Conservation (phyloP, 2,329 filamentous ascomycete species). For the Graphiopsis chlorocephala region DNA sequence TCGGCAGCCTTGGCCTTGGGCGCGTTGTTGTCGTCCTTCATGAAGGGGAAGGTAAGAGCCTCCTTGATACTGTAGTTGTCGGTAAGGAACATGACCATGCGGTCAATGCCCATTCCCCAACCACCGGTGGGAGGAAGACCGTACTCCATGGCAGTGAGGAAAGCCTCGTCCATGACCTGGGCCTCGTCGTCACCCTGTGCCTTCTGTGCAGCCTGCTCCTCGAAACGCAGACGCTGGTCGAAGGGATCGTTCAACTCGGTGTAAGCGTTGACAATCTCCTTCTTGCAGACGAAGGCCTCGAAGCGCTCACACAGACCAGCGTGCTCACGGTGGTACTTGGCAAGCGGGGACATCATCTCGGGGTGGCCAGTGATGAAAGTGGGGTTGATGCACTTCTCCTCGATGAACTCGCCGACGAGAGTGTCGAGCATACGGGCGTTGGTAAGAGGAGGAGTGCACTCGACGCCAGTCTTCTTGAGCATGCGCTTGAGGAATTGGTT, state of each 20-base stretch:
- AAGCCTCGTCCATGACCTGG: constrained; percentile 92
- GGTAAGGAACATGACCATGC: constrained; percentile 92
- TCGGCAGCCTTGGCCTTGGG: constrained; percentile 56
- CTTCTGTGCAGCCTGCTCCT: constrained; percentile 95
- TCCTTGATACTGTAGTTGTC: constrained; percentile 96
- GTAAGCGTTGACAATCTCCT: constrained; percentile 95
- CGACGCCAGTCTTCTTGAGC: constrained; percentile 84
- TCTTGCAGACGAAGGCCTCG: constrained; percentile 95
- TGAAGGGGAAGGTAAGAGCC: constrained; percentile 93
- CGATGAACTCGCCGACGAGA: constrained; percentile 85
- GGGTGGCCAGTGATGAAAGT: constrained; percentile 86
- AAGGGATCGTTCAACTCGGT: constrained; percentile 98
- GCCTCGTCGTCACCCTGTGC: constrained; percentile 96
- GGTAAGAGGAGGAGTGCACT: constrained; percentile 85
- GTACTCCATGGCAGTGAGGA: constrained; percentile 85
- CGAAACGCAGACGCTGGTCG: constrained; percentile 85
- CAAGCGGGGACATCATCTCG: constrained; percentile 85
- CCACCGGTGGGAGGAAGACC: constrained; percentile 91
- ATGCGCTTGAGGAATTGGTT: constrained; percentile 81
- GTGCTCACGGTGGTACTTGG: constrained; percentile 84
- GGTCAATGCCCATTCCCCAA: constrained; percentile 92
- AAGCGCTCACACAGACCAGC: constrained; percentile 93
- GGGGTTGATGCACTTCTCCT: constrained; percentile 89
- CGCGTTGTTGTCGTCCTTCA: constrained; percentile 67
- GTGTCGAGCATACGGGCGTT: constrained; percentile 97